phyloP scores from a whole-genome alignment of 768 basidiomycete species.

The Tephrocybe rancida region DNA sequence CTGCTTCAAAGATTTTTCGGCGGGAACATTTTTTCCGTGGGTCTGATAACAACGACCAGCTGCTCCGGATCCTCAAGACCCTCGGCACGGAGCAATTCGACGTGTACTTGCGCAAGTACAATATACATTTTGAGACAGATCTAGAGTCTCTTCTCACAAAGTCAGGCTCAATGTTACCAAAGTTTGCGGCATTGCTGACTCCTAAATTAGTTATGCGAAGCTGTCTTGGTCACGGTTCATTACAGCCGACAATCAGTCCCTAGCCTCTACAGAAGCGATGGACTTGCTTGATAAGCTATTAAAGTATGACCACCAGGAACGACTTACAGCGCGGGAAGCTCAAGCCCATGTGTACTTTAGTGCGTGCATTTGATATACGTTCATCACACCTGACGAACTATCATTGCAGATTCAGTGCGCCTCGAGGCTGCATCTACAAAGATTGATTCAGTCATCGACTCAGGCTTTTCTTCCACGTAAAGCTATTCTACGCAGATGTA shows the following conservation, averaged over 20 bases:
- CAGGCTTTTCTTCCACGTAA: constrained; percentile 47
- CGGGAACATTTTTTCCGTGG: constrained; percentile 80
- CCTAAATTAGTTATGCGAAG: constrained; percentile 48
- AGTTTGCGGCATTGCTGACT: background rate
- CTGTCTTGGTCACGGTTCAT: constrained; percentile 69
- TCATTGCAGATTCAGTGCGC: constrained; percentile 45
- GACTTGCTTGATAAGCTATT: constrained; percentile 70
- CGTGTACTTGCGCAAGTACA: constrained; percentile 57
- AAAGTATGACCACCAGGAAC: constrained; percentile 70
- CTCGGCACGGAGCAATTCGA: constrained; percentile 71
- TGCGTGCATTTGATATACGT: constrained; percentile 26
- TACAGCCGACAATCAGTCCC: constrained; percentile 56
- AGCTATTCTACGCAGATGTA: constrained; percentile 1
- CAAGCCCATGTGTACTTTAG: constrained; percentile 71
- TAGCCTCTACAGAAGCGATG: constrained; percentile 62
- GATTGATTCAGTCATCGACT: constrained; percentile 48
- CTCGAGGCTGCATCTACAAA: constrained; percentile 47
- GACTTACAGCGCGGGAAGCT: constrained; percentile 68
- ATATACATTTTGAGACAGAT: constrained; percentile 68
- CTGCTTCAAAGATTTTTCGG: constrained; percentile 59
- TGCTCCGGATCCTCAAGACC: constrained; percentile 69
- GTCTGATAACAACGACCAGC: constrained; percentile 72
- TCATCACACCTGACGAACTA: constrained; percentile 12
- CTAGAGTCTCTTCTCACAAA: constrained; percentile 55
- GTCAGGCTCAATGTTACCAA: constrained; percentile 27